phyloP scores from a whole-genome alignment of 2,329 filamentous ascomycete species.

The Paracamarosporium sp. region DNA sequence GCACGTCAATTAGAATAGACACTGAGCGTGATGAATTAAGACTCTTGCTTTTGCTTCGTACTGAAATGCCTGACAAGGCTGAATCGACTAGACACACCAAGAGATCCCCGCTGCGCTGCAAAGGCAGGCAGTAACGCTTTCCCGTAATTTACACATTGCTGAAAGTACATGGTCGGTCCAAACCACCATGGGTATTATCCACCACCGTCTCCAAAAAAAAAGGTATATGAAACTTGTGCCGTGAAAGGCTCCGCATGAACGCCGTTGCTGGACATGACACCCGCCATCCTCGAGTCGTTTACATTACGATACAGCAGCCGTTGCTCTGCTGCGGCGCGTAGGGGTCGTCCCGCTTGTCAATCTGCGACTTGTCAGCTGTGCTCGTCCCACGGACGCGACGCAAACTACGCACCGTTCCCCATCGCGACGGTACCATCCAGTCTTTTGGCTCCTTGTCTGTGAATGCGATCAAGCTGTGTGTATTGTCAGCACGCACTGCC shows the following conservation, averaged over 20 bases:
- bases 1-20: background rate
- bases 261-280: conserved; percentile 46
- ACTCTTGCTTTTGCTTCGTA: conserved; percentile 31
- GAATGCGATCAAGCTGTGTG: conserved; percentile 87
- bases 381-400: background rate
- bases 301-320: conserved; percentile 97
- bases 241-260: conserved; percentile 47
- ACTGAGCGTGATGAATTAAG: conserved; percentile 20
- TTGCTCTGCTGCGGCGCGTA: conserved; percentile 94
- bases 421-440: conserved; percentile 98
- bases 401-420: conserved; percentile 72
- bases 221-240: conserved; percentile 45
- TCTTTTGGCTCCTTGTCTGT: conserved; percentile 94
- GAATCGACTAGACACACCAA: conserved; percentile 31
- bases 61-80: conserved; percentile 37
- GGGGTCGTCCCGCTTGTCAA: conserved; percentile 96
- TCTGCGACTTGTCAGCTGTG: conserved; percentile 55
- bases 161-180: conserved; percentile 44
- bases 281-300: conserved; percentile 43
- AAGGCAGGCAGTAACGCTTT: conserved; percentile 37
- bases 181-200: conserved; percentile 48
- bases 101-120: conserved; percentile 36
- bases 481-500: conserved; percentile 26
- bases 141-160: conserved; percentile 50
- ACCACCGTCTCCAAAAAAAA: conserved; percentile 34